Base-by-base conservation (phyloP, 2,329 filamentous ascomycete species). In the Verticillium nubilum region DNA sequence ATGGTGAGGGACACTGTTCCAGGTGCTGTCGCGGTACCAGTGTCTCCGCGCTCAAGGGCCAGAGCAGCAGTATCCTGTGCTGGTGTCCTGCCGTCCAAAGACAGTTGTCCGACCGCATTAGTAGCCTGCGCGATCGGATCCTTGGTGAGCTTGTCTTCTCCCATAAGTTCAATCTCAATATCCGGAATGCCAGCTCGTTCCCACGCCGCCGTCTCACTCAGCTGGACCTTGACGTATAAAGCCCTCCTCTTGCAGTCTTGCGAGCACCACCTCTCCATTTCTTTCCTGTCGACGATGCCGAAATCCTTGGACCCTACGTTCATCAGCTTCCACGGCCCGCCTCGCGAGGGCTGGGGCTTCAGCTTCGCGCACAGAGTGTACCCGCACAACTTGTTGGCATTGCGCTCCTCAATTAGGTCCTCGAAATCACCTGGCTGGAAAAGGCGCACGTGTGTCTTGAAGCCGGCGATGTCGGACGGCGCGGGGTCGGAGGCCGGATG, bases 391-490 rank as follows among this genome's bases (percentile, higher is more conserved):
- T 83, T 85, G 66, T 91, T 88, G 65, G 91, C 89, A 72, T 96
- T 96, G 68, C 95, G 90, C 78, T 99, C 95, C 64, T 89, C 84
- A 61, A 97, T 87, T 56, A 98, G 79, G 64, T 91, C 89, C 69
- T 97, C 92, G 77, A 96, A 96, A 77, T 99, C 94, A 58, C 84
- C 82, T 1, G 93, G 91, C 70, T 94, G 91, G 74, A 97, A 98
- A 52, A 86, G 80, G 10, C 82, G 77, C 26, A 98, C 76, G 35
- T 85, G 82, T 3, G 78, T 69, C 66, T 87, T 86, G 75, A 98
- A 92, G 58, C 77, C 76, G 42, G 75, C 71, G 1, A 81, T 81
- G 70, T 97, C 92, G 31, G 81, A 71, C 1, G 81, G 68, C 6
- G 85, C 79, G 62, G 81, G 71, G 72, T 71, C 74, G 2, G 82